Conservation (phyloP, 2,329 filamentous ascomycete species). For the Annulohypoxylon truncatum region DNA sequence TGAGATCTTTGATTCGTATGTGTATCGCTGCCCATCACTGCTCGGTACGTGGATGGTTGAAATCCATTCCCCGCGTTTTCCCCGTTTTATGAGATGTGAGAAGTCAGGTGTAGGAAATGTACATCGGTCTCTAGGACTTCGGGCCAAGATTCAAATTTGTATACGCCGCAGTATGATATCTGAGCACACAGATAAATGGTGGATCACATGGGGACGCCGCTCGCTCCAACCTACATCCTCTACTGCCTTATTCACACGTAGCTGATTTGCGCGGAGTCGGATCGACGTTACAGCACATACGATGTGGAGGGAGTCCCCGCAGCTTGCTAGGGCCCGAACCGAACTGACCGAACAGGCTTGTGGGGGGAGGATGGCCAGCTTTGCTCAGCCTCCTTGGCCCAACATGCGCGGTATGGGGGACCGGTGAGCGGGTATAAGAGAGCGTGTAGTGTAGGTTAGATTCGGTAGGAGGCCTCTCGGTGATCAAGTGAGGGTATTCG, state of each 20-base stretch:
- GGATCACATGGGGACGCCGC: conserved; percentile 3
- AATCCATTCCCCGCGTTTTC: conserved; percentile 2
- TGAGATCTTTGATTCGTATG: conserved; percentile 17
- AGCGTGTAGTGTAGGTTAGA: background rate
- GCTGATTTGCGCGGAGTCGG: background rate
- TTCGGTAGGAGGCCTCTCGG: conserved; percentile 17
- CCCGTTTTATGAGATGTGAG: background rate
- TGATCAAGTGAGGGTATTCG: conserved; percentile 6
- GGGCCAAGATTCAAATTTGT: conserved; percentile 4
- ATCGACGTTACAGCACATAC: conserved; percentile 21
- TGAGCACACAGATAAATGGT: background rate
- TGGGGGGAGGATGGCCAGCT: background rate
- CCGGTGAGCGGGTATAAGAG: conserved; percentile 1
- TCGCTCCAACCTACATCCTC: background rate
- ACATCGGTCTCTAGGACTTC: conserved; percentile 1
- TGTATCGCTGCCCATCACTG: background rate
- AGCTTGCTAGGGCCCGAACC: background rate
- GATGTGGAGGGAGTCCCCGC: conserved; percentile 6
- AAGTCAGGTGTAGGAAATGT: background rate
- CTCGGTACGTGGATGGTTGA: background rate
- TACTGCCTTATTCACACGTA: background rate
- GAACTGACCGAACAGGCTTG: background rate
- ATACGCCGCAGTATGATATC: background rate
- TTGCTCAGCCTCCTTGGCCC: conserved; percentile 9
- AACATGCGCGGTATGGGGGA: background rate